These are phyloP conservation scores for Vitis hybrid DNA, from an alignment of 177 flowering plant genomes.

Conservation along the genomic window DNA sequence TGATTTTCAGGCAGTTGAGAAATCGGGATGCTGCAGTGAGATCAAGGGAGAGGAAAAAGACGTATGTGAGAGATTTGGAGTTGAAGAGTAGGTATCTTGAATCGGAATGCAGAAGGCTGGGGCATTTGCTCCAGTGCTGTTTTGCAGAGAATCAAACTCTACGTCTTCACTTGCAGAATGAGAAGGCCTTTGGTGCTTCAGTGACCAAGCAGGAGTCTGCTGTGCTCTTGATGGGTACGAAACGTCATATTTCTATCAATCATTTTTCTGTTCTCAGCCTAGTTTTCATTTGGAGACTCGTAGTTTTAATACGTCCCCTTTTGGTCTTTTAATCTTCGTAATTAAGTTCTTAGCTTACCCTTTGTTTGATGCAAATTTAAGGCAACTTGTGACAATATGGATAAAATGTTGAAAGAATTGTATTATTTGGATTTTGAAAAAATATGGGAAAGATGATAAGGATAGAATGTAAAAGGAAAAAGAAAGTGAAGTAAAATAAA, in stretches of 20 bases:
- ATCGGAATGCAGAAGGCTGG: conserved; percentile 77
- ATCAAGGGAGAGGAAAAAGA: conserved; percentile 93
- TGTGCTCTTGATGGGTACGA: conserved; percentile 96
- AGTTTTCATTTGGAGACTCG: neutral
- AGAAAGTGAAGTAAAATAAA: no score
- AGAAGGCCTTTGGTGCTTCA: conserved; percentile 51
- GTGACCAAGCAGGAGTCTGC: conserved; percentile 99
- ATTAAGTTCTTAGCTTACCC: no score
- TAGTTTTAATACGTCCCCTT: no score
- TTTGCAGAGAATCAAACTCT: conserved; percentile 77
- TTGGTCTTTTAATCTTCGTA: no score
- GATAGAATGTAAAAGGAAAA: no score
- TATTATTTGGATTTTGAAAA: no score
- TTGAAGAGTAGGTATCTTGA: conserved; percentile 77
- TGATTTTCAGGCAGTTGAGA: conserved; percentile 69
- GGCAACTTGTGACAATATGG: no score
- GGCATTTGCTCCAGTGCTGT: conserved; percentile 60
- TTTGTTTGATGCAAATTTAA: no score
- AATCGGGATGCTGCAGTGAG: conserved; percentile 86
- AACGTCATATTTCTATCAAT: neutral
- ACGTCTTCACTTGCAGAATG: conserved; percentile 51
- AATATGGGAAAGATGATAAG: no score
- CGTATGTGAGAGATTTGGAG: conserved; percentile 77
- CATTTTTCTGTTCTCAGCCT: conserved; percentile 5
- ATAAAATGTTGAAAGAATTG: no score